Base-by-base conservation (phyloP, 345 rosid genomes). In the Salix udensis region DNA sequence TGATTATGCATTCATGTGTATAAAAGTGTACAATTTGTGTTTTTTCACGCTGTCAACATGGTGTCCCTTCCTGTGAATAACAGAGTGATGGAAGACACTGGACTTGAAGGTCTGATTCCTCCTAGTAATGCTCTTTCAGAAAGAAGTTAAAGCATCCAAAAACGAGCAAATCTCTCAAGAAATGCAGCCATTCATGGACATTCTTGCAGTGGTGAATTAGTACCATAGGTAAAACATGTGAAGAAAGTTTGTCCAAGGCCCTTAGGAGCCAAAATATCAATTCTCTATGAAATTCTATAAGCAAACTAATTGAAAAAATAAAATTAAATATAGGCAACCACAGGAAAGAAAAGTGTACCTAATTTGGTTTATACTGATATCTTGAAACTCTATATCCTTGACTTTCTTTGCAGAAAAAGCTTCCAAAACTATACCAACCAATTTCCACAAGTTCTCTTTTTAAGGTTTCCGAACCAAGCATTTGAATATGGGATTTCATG, bases 81-180 rank as follows among this genome's bases (percentile, higher is more conserved):
- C 91, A 96, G 98, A 82, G 71, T 78, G 78, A 80, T 94, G 94
- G 93, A 94, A 77, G 13, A 36, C 48, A 85, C 88, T 31, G 65
- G 71, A 34, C 81, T 96, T 36, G 34, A 15, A 70, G 99, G 97
- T 66, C 15, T 28, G 69, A 74, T 96, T 80, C 98, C 98, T 39
- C 4, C 4, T 37, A 24, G 16, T 40, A 39, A 68, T 40, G 6
- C 28, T 68, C 71, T 68, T 68, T n/a, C 26, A 7, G 44, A 37
- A 10, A 1, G 46, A 37, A 21, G 4, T 18, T 21, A 16, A 15
- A 31, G 1, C n/a, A 19, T n/a, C 28, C 62, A 23, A 58, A n/a
- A 26, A 58, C 3, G 28, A 21, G 44, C 6, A 67, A 67, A 36
- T n/a, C 9, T 65, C 2, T 31, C 42, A 65, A 65, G 36, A 67